Conservation (phyloP, 139 green algal genomes). For the Spirogloea muscicola region DNA sequence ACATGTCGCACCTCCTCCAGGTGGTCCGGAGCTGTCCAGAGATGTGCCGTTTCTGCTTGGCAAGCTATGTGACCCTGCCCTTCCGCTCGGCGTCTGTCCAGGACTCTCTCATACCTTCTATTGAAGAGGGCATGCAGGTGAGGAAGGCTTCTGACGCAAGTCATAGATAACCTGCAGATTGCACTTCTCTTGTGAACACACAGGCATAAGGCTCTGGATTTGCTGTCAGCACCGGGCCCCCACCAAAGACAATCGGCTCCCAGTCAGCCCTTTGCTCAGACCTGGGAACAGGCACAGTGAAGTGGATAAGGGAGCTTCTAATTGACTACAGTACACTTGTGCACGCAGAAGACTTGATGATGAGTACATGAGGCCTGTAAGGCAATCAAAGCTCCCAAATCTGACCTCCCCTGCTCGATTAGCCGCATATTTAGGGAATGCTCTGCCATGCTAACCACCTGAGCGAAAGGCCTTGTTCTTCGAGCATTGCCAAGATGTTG, state of each 20-base stretch:
- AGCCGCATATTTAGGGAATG: not conserved
- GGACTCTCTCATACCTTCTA: conserved; percentile 52
- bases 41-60: conserved; percentile 61
- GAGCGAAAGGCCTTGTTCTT: conserved; percentile 39
- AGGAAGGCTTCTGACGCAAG: no score
- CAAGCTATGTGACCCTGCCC: conserved; percentile 56
- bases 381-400: no score
- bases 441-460: conserved; percentile 8
- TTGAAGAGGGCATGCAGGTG: conserved; percentile 52
- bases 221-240: conserved; percentile 51
- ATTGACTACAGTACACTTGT: no score
- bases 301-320: no score
- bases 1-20: no score
- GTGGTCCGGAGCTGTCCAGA: conserved; percentile 55
- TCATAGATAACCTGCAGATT: no score
- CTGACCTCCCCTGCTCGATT: no score
- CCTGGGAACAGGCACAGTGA: no score
- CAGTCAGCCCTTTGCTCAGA: conserved; percentile 10
- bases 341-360: no score
- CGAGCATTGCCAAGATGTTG: conserved; percentile 52
- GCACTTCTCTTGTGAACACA: no score
- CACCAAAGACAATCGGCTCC: conserved; percentile 47
- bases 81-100: conserved; percentile 52
- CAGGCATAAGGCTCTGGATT: conserved; percentile 72
- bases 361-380: no score